These are phyloP conservation scores for Wickerhamiella domercqiae DNA, from an alignment of 805 yeast genomes.

Conservation along the genomic window DNA sequence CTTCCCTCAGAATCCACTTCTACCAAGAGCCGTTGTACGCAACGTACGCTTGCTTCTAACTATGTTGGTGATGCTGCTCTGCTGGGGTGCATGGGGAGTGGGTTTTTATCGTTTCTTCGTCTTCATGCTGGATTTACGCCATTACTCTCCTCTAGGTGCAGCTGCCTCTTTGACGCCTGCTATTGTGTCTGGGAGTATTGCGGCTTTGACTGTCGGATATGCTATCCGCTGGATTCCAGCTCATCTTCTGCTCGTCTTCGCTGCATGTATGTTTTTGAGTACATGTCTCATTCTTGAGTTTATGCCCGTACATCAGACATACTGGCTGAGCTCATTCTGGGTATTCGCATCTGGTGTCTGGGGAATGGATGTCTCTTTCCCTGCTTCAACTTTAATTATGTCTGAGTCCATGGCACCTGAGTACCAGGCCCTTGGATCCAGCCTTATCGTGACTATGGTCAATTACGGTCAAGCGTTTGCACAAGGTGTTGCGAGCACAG, in stretches of 20 bases:
- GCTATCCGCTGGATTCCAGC: constrained; percentile 35
- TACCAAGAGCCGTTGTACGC: constrained; percentile 31
- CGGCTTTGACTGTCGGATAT: constrained; percentile 38
- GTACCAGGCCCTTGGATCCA: constrained; percentile 69
- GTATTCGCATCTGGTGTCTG: constrained; percentile 41
- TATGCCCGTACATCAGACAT: constrained; percentile 41
- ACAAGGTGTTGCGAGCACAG: constrained; percentile 46
- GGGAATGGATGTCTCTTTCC: constrained; percentile 71
- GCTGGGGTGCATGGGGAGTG: constrained; percentile 25
- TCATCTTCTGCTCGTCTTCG: constrained; percentile 33
- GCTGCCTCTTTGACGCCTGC: constrained; percentile 33
- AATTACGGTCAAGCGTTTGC: constrained; percentile 61
- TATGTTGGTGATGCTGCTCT: constrained; percentile 30
- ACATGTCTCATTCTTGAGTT: constrained; percentile 10
- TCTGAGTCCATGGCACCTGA: constrained; percentile 43
- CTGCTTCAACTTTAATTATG: constrained; percentile 52
- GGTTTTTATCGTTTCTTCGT: constrained; percentile 52
- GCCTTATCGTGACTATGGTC: constrained; percentile 52
- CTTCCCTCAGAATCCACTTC: constrained; percentile 52
- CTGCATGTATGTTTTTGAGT: constrained; percentile 38
- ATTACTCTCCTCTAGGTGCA: constrained; percentile 32
- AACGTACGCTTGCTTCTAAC: constrained; percentile 24
- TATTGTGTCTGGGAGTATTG: constrained; percentile 39
- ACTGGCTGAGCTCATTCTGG: constrained; percentile 43
- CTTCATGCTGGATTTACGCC: constrained; percentile 35